Conservation (phyloP, 371 early-diverging fungal genomes). For the Dinochytrium kinnereticum region DNA sequence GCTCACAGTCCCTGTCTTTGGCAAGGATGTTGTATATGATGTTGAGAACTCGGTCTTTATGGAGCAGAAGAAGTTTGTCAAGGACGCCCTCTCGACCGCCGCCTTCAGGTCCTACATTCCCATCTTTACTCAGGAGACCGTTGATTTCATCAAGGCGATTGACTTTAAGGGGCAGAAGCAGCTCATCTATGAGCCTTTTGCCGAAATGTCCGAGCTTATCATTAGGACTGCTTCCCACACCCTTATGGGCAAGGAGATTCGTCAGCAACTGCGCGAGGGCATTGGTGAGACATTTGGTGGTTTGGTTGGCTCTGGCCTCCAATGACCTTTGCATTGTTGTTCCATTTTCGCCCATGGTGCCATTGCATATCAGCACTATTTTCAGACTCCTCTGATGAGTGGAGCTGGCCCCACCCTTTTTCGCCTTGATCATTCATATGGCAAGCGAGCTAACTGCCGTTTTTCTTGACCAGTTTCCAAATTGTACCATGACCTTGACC, state of each 20-base stretch:
- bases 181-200: conserved; percentile 70
- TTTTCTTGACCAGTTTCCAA: no score
- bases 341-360: no score
- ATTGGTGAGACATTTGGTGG: conserved; percentile 50
- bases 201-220: conserved; percentile 86
- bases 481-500: conserved; percentile 93
- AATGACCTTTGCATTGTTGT: no score
- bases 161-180: conserved; percentile 56
- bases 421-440: no score
- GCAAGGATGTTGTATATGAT: conserved; percentile 96
- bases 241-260: conserved; percentile 93
- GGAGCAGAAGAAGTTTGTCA: conserved; percentile 98
- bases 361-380: no score
- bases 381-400: no score
- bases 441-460: no score
- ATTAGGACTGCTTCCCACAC: conserved; percentile 95
- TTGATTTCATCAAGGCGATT: conserved; percentile 69
- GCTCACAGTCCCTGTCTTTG: conserved; percentile 95
- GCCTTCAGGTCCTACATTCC: conserved; percentile 88
- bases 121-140: conserved; percentile 83
- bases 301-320: background rate
- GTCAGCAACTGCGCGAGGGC: conserved; percentile 70
- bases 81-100: conserved; percentile 86
- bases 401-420: no score
- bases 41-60: conserved; percentile 89